Base-by-base conservation (phyloP, 176 grass and related monocot species). In the Oryza punctata region DNA sequence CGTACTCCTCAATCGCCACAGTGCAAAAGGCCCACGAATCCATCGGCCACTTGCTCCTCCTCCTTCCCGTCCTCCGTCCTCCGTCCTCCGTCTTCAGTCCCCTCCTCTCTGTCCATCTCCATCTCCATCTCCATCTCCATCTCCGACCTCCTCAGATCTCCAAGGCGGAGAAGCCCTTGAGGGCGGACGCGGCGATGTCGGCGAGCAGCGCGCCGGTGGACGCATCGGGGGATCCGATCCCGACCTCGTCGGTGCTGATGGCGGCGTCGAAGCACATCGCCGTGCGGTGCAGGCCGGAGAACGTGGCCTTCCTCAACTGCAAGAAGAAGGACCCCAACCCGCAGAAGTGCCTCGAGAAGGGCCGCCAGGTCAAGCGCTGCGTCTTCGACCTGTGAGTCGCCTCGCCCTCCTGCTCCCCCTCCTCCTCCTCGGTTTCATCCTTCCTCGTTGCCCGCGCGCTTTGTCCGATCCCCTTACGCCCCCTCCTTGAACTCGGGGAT, bases 271-370 rank as follows among this genome's bases (percentile, higher is more conserved):
- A 88, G 89, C 94, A 97, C 85, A 94, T 97, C 84, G 84, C 91
- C 3, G 45, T 91, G 75, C 79, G 89, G 81, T 97, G 94, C 75
- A 89, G 91, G 70, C 75, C 94, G 3, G 89, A 97, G 87, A 97
- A 97, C 78, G 66, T 97, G 25, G 94, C 88, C 71, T 97, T 97
- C 87, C 90, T 97, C 87, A 97, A 97, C 82, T 97, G 91, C 85
- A 97, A 97, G 94, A 97, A 97, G 87, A 97, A 97, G 89, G 94
- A 97, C 49, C 78, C 89, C 65, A 94, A 97, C 81, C 91, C 91
- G 12, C 89, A 97, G 79, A 97, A 91, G 85, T 97, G 94, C 79
- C 91, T 97, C 65, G 94, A 97, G 65, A 97, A 91, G 80, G 94
- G 94, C 16, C 94, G 91, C 30, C 89, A 94, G 75, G 94, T 97